Conservation (phyloP, 2,329 filamentous ascomycete species). For the Claviceps pusilla region DNA sequence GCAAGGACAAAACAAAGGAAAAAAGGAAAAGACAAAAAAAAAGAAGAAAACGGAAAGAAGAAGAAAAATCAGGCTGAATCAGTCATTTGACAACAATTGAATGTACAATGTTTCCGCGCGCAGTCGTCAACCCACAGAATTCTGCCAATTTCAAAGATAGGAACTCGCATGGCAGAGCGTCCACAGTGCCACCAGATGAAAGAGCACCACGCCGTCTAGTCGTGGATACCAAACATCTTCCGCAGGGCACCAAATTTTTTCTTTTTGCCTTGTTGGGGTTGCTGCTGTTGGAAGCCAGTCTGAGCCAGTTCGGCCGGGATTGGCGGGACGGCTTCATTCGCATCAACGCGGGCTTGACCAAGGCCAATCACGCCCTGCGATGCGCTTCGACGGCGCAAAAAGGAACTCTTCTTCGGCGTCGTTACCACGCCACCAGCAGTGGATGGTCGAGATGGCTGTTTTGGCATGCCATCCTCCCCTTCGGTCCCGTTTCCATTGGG, state of each 20-base stretch:
- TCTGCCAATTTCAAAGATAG: neutral
- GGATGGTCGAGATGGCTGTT: slow-evolving; percentile 17
- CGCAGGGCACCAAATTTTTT: slow-evolving; percentile 56
- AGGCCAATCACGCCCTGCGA: slow-evolving; percentile 18
- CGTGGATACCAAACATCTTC: slow-evolving; percentile 44
- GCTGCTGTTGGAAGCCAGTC: neutral
- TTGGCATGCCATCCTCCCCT: slow-evolving; percentile 12
- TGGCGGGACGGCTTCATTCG: slow-evolving; percentile 5
- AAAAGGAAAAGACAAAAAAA: neutral
- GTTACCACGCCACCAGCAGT: slow-evolving; percentile 18
- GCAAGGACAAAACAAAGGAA: neutral
- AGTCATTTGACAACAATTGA: neutral
- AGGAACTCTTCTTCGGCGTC: slow-evolving; percentile 12
- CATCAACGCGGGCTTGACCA: slow-evolving; percentile 6
- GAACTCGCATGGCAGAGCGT: neutral
- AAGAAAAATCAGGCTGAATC: neutral
- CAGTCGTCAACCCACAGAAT: neutral
- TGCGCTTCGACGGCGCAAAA: slow-evolving; percentile 23
- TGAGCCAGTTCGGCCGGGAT: neutral
- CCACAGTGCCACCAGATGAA: slow-evolving; percentile 2
- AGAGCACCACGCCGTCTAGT: slow-evolving; percentile 18
- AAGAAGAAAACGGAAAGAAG: neutral
- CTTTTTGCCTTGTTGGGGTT: slow-evolving; percentile 24
- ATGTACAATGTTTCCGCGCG: neutral
- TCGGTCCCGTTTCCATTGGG: slow-evolving; percentile 16